Percentiles rank a stretch among this genome's conserved stretches.
These are phyloP conservation scores for Yamadazyma pseudoaaseri DNA, from an alignment of 1,139 yeast species.

Conservation along the genomic window DNA sequence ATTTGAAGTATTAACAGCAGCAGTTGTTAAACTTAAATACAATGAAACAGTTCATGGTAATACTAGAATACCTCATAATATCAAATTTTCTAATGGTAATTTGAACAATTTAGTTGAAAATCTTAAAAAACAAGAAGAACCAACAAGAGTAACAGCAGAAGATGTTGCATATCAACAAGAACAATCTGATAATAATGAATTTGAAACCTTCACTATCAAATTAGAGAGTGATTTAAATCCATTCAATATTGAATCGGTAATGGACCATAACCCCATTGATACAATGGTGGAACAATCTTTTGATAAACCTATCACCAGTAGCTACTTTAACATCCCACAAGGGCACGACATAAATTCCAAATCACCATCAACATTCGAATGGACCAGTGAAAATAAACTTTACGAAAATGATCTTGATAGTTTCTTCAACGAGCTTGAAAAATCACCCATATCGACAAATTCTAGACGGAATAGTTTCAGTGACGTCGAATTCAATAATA, in stretches of 20 bases:
- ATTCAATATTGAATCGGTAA: slow-evolving; percentile 4
- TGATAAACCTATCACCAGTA: slow-evolving; percentile 5
- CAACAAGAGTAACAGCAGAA: slow-evolving; percentile 3
- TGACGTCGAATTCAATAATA: slow-evolving; percentile 6
- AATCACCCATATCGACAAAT: slow-evolving; percentile 24
- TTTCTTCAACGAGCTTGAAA: slow-evolving; percentile 45
- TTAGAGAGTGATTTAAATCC: slow-evolving; percentile 15
- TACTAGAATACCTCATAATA: slow-evolving; percentile 12
- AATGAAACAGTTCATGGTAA: slow-evolving; percentile 36
- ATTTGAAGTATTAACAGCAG: slow-evolving; percentile 69
- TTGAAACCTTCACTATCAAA: slow-evolving; percentile 8
- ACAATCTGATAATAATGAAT: slow-evolving; percentile 3
- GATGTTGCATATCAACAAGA: background rate
- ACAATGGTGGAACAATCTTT: background rate
- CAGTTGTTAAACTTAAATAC: slow-evolving; percentile 64
- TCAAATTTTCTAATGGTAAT: slow-evolving; percentile 34
- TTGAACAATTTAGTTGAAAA: slow-evolving; percentile 38
- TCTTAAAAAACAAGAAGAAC: slow-evolving; percentile 12
- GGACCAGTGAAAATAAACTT: slow-evolving; percentile 19
- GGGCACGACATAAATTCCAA: slow-evolving; percentile 3
- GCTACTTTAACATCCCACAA: slow-evolving; percentile 3
- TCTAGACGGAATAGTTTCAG: slow-evolving; percentile 16
- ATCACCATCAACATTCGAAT: slow-evolving; percentile 26
- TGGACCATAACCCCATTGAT: background rate
- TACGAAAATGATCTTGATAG: slow-evolving; percentile 13